A percentile compares a stretch with the other conserved stretches of the same genome.
phyloP scores from a whole-genome alignment of 306 rosid genomes.

The Prunus salicina region DNA sequence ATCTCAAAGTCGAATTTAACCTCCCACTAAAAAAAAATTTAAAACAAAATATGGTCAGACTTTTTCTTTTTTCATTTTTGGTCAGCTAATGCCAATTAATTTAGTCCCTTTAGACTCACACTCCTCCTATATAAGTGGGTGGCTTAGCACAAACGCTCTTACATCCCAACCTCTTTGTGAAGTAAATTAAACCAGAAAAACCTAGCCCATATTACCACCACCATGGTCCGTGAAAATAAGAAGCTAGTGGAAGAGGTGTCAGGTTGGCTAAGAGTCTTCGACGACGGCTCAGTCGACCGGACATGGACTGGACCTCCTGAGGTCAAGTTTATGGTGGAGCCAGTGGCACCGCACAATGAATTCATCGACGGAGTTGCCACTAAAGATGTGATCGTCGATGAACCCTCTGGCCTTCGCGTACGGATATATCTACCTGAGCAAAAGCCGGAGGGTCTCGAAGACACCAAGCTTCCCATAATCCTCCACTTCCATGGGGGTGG shows the following conservation, averaged over 20 bases:
- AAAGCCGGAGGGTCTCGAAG: background rate
- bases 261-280: slow-evolving; percentile 62
- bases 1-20: too few species aligned
- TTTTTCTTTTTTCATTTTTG: too few species aligned
- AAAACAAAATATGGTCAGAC: too few species aligned
- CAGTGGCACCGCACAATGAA: slow-evolving; percentile 44
- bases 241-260: slow-evolving; percentile 49
- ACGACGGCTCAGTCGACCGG: slow-evolving; percentile 70
- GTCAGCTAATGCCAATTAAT: too few species aligned
- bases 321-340: slow-evolving; percentile 47
- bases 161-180: too few species aligned
- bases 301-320: slow-evolving; percentile 54
- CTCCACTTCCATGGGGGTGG: slow-evolving; percentile 82
- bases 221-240: slow-evolving; percentile 33
- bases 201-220: background rate
- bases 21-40: too few species aligned
- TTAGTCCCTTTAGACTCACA: too few species aligned
- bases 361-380: slow-evolving; percentile 46
- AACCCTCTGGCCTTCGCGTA: slow-evolving; percentile 20
- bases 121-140: too few species aligned
- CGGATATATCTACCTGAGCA: slow-evolving; percentile 51
- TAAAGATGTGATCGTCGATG: slow-evolving; percentile 28
- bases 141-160: too few species aligned
- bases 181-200: too few species aligned
- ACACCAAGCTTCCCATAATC: slow-evolving; percentile 38